These are phyloP conservation scores for Hygrophorus pudorinus DNA, from an alignment of 768 basidiomycete genomes.

Conservation along the genomic window DNA sequence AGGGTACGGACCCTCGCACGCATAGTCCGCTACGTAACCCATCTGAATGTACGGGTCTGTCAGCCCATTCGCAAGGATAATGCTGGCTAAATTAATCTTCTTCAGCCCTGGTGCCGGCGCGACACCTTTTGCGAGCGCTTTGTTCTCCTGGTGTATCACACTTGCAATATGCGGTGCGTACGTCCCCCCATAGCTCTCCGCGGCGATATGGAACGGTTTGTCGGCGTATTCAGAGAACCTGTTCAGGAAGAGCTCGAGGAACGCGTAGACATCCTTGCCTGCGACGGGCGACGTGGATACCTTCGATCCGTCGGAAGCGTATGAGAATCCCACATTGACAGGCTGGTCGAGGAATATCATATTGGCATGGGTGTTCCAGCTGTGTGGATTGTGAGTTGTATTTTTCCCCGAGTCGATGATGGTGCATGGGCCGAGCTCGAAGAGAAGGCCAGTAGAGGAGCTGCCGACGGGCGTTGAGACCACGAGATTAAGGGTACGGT, in stretches of 20 bases:
- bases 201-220: conserved; percentile 68
- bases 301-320: conserved; percentile 60
- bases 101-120: conserved; percentile 38
- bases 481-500: not conserved
- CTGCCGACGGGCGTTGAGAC: not conserved
- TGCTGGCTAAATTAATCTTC: conserved; percentile 70
- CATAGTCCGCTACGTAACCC: conserved; percentile 71
- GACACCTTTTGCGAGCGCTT: conserved; percentile 30
- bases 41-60: conserved; percentile 81
- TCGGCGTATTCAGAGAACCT: conserved; percentile 66
- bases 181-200: conserved; percentile 70
- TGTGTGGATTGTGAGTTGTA: conserved; percentile 64
- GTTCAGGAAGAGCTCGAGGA: conserved; percentile 71
- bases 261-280: conserved; percentile 84
- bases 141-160: conserved; percentile 72
- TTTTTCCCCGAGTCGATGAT: conserved; percentile 61
- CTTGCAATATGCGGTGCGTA: conserved; percentile 84
- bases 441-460: conserved; percentile 68
- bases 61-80: conserved; percentile 83
- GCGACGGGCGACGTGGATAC: conserved; percentile 79
- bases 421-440: conserved; percentile 86
- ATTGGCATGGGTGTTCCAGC: conserved; percentile 80
- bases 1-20: conserved; percentile 74
- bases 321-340: conserved; percentile 85
- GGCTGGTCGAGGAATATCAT: conserved; percentile 76